Evolutionary conservation across 441 rosid species (phyloP).

Genomic region (Populus hybrid): DNA sequence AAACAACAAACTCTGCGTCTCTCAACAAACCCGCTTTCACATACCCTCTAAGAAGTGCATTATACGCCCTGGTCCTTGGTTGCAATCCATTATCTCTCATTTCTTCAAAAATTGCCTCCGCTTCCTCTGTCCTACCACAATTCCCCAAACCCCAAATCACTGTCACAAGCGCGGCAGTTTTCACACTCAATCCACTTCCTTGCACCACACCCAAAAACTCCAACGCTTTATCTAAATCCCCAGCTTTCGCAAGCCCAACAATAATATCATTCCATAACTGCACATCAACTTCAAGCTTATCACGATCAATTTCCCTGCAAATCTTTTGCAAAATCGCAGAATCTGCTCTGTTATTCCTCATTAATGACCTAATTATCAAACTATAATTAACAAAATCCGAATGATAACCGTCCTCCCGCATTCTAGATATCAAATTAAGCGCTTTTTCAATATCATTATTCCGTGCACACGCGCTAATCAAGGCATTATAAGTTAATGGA

Average conservation of each 20-base stretch:
- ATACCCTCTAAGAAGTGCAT: slow-evolving; percentile 84
- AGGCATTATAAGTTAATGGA: slow-evolving; percentile 93
- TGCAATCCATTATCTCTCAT: slow-evolving; percentile 69
- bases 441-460: slow-evolving; percentile 84
- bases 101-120: slow-evolving; percentile 95
- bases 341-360: slow-evolving; percentile 61
- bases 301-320: slow-evolving; percentile 61
- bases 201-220: slow-evolving; percentile 71
- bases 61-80: slow-evolving; percentile 76
- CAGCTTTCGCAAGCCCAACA: slow-evolving; percentile 81
- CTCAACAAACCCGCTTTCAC: slow-evolving; percentile 68
- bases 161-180: slow-evolving; percentile 61
- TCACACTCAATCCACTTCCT: slow-evolving; percentile 66
- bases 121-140: slow-evolving; percentile 66
- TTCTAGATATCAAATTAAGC: slow-evolving; percentile 73
- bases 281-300: slow-evolving; percentile 71
- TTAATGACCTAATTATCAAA: slow-evolving; percentile 70
- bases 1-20: slow-evolving; percentile 74
- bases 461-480: slow-evolving; percentile 86
- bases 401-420: slow-evolving; percentile 83
- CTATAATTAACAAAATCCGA: slow-evolving; percentile 90
- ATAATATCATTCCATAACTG: slow-evolving; percentile 80
- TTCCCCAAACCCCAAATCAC: slow-evolving; percentile 62
- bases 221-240: slow-evolving; percentile 68
- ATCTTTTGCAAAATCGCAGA: slow-evolving; percentile 61